phyloP scores from a whole-genome alignment of 495 filamentous ascomycete genomes.

The Cudoniella acicularis region DNA sequence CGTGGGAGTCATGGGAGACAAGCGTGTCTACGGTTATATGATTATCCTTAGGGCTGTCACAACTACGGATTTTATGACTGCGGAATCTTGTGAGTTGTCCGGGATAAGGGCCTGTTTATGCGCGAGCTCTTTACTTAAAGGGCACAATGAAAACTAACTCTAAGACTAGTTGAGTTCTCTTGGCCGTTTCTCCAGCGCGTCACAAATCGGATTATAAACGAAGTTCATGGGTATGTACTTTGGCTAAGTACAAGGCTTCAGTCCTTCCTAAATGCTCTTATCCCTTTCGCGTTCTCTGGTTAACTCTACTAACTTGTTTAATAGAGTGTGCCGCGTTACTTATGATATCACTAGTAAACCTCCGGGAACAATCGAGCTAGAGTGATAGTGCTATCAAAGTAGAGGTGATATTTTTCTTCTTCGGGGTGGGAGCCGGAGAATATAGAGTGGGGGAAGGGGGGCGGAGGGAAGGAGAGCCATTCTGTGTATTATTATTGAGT shows the following conservation, averaged over 20 bases:
- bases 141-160: conserved; percentile 13
- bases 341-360: conserved; percentile 72
- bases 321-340: conserved; percentile 56
- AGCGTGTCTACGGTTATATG: conserved; percentile 54
- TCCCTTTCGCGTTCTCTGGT: conserved; percentile 14
- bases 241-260: conserved; percentile 10
- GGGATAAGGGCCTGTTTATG: conserved; percentile 4
- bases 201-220: conserved; percentile 71
- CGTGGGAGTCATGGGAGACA: conserved; percentile 81
- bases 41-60: conserved; percentile 69
- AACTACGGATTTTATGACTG: conserved; percentile 80
- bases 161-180: conserved; percentile 40
- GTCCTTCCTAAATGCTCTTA: too few relatives aligned
- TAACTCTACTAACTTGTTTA: conserved; percentile 66
- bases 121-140: conserved; percentile 9
- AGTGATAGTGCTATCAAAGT: conserved; percentile 37
- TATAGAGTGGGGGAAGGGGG: not conserved
- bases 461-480: not conserved
- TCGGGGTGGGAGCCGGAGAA: not conserved
- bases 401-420: not conserved
- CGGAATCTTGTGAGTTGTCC: conserved; percentile 59
- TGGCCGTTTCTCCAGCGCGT: conserved; percentile 65
- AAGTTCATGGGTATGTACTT: conserved; percentile 58
- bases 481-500: not conserved
- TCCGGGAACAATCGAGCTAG: conserved; percentile 73